A percentile compares a stretch with the other conserved stretches of the same genome.
These are phyloP conservation scores for Cordyceps javanica DNA, from an alignment of 2,329 filamentous ascomycete genomes.

Conservation along the genomic window DNA sequence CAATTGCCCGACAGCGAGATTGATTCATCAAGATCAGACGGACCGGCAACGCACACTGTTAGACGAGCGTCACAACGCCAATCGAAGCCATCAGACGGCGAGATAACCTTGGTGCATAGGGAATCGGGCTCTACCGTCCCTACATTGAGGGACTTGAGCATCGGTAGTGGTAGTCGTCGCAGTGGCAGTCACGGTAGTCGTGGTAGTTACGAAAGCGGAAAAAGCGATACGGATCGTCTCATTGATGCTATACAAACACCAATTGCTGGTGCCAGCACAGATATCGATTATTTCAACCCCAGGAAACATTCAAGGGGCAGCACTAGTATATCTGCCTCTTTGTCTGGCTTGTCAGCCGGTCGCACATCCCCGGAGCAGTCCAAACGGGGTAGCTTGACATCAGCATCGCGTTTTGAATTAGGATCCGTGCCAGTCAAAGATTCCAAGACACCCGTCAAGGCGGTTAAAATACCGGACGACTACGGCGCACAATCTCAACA, in stretches of 20 bases:
- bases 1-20: conserved; percentile 44
- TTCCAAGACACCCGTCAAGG: conserved; percentile 38
- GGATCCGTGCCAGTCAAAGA: conserved; percentile 29
- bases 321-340: conserved; percentile 5
- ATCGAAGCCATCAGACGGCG: conserved; percentile 32
- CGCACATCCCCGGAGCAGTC: neutral
- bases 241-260: conserved; percentile 67
- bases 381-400: neutral
- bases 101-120: conserved; percentile 57
- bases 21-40: neutral
- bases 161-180: conserved; percentile 16
- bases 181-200: conserved; percentile 38
- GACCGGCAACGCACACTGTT: neutral
- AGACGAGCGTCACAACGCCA: conserved; percentile 18
- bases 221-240: conserved; percentile 61
- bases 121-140: conserved; percentile 21
- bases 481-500: conserved; percentile 28
- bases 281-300: conserved; percentile 25
- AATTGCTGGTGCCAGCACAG: conserved; percentile 33
- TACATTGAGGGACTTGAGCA: conserved; percentile 6
- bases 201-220: conserved; percentile 41
- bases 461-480: conserved; percentile 45
- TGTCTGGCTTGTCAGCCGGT: conserved; percentile 10
- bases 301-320: conserved; percentile 15
- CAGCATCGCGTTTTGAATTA: neutral